Base-by-base conservation (phyloP, 495 filamentous ascomycete species). In the Daldinia loculata region DNA sequence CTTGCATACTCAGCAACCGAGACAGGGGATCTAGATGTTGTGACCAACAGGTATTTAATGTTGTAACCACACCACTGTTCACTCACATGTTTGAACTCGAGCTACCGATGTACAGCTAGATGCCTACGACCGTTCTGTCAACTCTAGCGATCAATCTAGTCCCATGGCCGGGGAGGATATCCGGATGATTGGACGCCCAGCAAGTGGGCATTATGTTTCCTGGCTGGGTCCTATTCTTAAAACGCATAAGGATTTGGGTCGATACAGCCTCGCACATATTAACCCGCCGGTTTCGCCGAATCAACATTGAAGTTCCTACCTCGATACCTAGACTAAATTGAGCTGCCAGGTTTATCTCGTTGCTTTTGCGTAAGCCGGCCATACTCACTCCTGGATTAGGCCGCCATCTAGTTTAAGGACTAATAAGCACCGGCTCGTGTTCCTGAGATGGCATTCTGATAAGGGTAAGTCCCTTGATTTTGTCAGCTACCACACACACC, bases 241-340 rank as follows among this genome's bases (percentile, higher is more conserved):
- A 69, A 48, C 38, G 61, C 56, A 65, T 61, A 63, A 22, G 30
- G 57, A 50, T 62, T 68, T 66, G 61, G 65, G 43, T 69, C 58
- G 61, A 66, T 69, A 73, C 70, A 73, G 70, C 70, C 70, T 73
- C 70, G 70, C 61, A 73, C 65, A 69, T 69, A 73, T 69, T 69
- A 73, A 62, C 58, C 66, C 66, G 70, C 70, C 53, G 66, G 62
- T 73, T 66, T 73, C 70, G 70, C 70, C 70, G 70, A 73, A 73
- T 73, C 66, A 69, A 50, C 24, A 7, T 63, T 19, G 30, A 68
- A 72, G 50, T 43, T 69, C 66, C 45, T 64, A 52, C 51, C 38
- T 51, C 70, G 56, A 73, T 55, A 53, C 52, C 52, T 65, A 56
- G 61, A 61, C 70, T 73, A 69, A 69, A 69, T 73, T 66, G 66